phyloP scores from a whole-genome alignment of 768 basidiomycete genomes.

The Russula abietina region DNA sequence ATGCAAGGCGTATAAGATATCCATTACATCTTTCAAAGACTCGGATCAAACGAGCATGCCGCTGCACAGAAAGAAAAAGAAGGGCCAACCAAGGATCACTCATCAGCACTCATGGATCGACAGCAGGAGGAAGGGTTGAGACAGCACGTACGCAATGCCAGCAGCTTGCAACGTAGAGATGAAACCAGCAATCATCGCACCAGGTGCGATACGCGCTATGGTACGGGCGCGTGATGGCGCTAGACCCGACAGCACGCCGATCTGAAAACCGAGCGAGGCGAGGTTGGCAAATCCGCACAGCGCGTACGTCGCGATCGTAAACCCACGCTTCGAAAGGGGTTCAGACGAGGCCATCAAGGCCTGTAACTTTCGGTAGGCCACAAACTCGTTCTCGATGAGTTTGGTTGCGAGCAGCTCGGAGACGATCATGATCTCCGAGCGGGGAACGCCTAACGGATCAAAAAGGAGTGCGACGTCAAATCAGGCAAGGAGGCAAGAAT shows the following conservation, averaged over 20 bases:
- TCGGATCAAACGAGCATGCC: conserved; percentile 33
- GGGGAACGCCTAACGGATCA: conserved; percentile 54
- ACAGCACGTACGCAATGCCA: conserved; percentile 46
- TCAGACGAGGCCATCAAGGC: conserved; percentile 39
- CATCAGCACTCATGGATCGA: neutral
- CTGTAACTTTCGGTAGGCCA: conserved; percentile 59
- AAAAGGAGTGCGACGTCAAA: neutral
- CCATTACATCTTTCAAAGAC: neutral
- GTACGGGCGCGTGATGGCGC: conserved; percentile 62
- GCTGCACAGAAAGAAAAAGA: conserved; percentile 9
- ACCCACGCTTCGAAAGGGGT: conserved; percentile 66
- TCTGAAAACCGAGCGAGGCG: conserved; percentile 80
- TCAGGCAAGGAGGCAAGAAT: neutral
- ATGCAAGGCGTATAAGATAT: neutral
- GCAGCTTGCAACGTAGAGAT: conserved; percentile 58
- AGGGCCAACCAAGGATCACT: neutral
- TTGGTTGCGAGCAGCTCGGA: conserved; percentile 80
- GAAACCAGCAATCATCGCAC: conserved; percentile 68
- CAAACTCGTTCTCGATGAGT: conserved; percentile 82
- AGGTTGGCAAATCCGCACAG: conserved; percentile 91
- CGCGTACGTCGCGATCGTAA: conserved; percentile 78
- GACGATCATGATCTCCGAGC: conserved; percentile 73
- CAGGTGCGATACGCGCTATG: conserved; percentile 63
- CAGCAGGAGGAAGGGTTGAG: neutral
- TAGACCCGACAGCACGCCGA: conserved; percentile 65